Conservation (phyloP, 176 grass and related monocot species). For the Triticum aestivum region DNA sequence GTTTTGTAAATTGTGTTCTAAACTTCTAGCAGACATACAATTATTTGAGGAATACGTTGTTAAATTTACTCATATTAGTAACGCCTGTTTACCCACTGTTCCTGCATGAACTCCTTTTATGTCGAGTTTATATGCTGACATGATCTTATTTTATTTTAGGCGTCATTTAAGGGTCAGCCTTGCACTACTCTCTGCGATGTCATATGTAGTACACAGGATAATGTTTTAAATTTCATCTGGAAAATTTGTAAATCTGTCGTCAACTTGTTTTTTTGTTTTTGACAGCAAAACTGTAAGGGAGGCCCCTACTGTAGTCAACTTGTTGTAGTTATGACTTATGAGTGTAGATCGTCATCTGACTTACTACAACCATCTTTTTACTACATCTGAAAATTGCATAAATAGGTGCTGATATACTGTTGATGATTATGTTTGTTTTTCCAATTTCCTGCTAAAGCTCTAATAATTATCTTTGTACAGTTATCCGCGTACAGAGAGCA, state of each 20-base stretch:
- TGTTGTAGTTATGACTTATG: background rate
- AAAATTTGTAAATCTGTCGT: background rate
- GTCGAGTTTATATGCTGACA: background rate
- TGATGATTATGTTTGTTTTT: conserved; percentile 7
- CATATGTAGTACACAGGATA: background rate
- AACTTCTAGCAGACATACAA: background rate
- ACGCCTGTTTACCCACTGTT: background rate
- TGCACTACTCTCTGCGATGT: conserved; percentile 9
- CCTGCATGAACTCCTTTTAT: background rate
- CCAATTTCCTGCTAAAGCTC: background rate
- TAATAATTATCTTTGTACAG: conserved; percentile 50
- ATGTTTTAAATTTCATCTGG: background rate
- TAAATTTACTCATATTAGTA: background rate
- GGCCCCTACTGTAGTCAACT: background rate
- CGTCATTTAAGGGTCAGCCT: background rate
- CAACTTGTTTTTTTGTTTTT: background rate
- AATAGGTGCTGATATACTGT: background rate
- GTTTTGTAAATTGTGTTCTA: conserved; percentile 16
- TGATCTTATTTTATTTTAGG: background rate
- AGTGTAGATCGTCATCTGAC: conserved; percentile 4
- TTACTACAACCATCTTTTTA: background rate
- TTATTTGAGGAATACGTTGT: background rate
- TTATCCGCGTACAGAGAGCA: conserved; percentile 98
- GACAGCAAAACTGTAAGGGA: too few relatives aligned
- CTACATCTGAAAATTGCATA: conserved; percentile 2